Percentiles rank a stretch among this genome's conserved stretches.
phyloP scores from a whole-genome alignment of 768 basidiomycete species.

The Sarcomyxa edulis region DNA sequence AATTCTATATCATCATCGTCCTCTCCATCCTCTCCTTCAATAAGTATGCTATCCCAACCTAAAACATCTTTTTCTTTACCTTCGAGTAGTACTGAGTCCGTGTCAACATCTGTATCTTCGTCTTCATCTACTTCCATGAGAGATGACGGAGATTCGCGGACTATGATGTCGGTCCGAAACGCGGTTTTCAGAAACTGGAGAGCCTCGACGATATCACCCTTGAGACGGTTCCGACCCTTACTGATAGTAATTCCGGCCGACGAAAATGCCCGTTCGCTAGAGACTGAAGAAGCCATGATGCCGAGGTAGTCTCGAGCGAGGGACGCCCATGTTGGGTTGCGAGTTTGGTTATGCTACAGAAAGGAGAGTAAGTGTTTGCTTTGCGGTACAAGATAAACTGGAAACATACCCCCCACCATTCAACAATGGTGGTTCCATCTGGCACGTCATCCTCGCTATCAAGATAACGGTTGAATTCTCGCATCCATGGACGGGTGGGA shows the following conservation, averaged over 20 bases:
- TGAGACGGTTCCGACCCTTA: conserved; percentile 26
- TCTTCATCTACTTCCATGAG: too few species aligned
- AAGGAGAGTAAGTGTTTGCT: not conserved
- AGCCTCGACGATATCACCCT: conserved; percentile 29
- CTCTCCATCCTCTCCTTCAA: conserved; percentile 2
- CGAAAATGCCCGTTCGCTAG: conserved; percentile 35
- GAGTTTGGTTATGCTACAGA: conserved; percentile 17
- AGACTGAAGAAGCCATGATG: conserved; percentile 33
- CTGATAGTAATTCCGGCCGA: conserved; percentile 31
- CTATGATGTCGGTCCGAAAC: conserved; percentile 16
- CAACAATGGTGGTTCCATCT: conserved; percentile 14
- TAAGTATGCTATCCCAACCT: conserved; percentile 5
- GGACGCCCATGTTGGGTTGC: conserved; percentile 28
- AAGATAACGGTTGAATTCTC: conserved; percentile 18
- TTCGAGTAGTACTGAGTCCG: too few species aligned
- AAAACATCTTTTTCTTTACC: conserved; percentile 9
- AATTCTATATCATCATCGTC: not conserved
- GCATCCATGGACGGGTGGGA: conserved; percentile 10
- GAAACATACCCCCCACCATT: conserved; percentile 29
- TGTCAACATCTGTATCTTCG: not conserved
- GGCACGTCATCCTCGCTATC: conserved; percentile 9
- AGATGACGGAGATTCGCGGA: conserved; percentile 18
- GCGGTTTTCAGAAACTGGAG: conserved; percentile 23
- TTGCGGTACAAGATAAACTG: not conserved
- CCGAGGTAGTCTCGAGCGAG: conserved; percentile 30